Conservation (phyloP, 2,329 filamentous ascomycete species). For the Fusarium robinianum region DNA sequence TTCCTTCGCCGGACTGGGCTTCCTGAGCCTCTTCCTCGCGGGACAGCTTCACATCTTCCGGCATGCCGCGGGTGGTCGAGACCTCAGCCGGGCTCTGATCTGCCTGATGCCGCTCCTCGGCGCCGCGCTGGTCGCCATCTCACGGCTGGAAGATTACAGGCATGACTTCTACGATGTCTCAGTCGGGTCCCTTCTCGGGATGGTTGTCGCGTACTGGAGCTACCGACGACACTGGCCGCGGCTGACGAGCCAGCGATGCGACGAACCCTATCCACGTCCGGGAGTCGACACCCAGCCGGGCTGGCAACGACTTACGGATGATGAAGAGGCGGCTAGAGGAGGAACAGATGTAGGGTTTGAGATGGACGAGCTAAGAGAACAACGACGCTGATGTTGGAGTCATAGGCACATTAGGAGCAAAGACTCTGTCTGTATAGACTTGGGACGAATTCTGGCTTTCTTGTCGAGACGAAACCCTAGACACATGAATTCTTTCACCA, state of each 20-base stretch:
- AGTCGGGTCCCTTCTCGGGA: constrained; percentile 63
- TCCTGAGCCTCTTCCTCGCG: constrained; percentile 70
- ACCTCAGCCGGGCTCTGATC: constrained; percentile 60
- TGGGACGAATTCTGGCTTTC: too few species aligned
- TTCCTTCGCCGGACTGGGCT: constrained; percentile 78
- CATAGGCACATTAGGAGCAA: constrained; percentile 35
- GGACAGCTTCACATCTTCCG: constrained; percentile 66
- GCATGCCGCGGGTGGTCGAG: constrained; percentile 49
- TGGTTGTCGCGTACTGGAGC: constrained; percentile 65
- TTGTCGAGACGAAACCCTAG: too few species aligned
- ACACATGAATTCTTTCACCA: too few species aligned
- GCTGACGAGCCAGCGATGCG: constrained; percentile 56
- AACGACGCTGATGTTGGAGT: constrained; percentile 33
- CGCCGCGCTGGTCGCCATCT: constrained; percentile 70
- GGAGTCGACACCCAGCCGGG: constrained; percentile 41
- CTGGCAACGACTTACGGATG: constrained; percentile 56
- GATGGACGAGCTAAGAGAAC: constrained; percentile 36
- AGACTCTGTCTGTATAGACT: too few species aligned
- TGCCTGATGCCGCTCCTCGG: constrained; percentile 64
- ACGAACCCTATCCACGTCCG: constrained; percentile 61
- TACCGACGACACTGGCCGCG: constrained; percentile 68
- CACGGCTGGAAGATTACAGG: constrained; percentile 70
- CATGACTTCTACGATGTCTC: constrained; percentile 74
- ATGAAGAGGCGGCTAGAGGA: constrained; percentile 52
- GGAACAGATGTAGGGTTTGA: constrained; percentile 47